A percentile compares a stretch with the other conserved stretches of the same genome.
Evolutionary conservation across 2,329 filamentous ascomycete genomes (phyloP).

Genomic region (Biscogniauxia mediterranea): DNA sequence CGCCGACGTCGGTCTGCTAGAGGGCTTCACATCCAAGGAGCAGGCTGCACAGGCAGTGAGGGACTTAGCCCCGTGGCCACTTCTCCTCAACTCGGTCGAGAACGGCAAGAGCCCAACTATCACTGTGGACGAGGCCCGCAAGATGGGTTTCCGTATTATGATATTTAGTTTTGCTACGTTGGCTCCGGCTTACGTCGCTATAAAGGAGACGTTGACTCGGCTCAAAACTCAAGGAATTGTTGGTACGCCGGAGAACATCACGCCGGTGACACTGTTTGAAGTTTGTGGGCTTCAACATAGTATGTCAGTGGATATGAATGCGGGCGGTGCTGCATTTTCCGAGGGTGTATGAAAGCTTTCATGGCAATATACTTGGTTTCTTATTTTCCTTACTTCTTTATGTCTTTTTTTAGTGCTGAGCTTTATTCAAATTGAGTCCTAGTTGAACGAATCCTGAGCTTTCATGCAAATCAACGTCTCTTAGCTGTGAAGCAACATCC

Average conservation of each 20-base stretch:
- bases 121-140: slow-evolving; percentile 49
- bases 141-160: slow-evolving; percentile 57
- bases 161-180: slow-evolving; percentile 55
- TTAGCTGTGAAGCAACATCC: no score
- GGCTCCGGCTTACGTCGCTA: slow-evolving; percentile 45
- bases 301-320: slow-evolving; percentile 30
- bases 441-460: no score
- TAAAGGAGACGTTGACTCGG: slow-evolving; percentile 36
- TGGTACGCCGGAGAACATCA: slow-evolving; percentile 30
- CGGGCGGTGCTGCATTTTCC: slow-evolving; percentile 29
- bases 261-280: slow-evolving; percentile 31
- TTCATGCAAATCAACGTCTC: no score
- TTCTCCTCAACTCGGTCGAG: slow-evolving; percentile 58
- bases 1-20: slow-evolving; percentile 60
- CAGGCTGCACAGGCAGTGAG: slow-evolving; percentile 46
- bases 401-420: background rate
- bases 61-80: slow-evolving; percentile 40
- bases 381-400: background rate
- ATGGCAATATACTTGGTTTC: background rate
- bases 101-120: slow-evolving; percentile 55
- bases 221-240: slow-evolving; percentile 37
- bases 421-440: background rate
- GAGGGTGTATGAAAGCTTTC: slow-evolving; percentile 20
- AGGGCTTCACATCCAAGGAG: slow-evolving; percentile 53
- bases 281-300: slow-evolving; percentile 32